phyloP scores from a whole-genome alignment of 371 early-diverging fungal species.

The Syncephalastrum sp. region DNA sequence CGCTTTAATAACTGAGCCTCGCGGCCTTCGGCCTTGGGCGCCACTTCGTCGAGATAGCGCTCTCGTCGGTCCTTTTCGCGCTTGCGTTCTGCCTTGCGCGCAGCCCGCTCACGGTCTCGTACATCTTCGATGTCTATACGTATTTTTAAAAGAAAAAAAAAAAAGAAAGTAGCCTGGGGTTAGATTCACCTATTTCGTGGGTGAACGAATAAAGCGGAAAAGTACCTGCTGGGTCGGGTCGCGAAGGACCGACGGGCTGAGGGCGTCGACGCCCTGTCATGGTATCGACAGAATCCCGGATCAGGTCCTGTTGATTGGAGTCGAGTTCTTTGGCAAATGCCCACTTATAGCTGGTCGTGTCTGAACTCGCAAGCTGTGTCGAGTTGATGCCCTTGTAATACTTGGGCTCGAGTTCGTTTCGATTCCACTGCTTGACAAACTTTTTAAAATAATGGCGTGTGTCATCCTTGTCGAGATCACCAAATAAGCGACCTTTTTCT shows the following conservation, averaged over 20 bases:
- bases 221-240: slow-evolving; percentile 14
- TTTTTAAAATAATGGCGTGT: slow-evolving; percentile 74
- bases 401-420: slow-evolving; percentile 59
- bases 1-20: slow-evolving; percentile 72
- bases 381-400: slow-evolving; percentile 70
- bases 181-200: too few species aligned
- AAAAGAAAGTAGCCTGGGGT: too few species aligned
- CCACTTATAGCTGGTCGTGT: slow-evolving; percentile 78
- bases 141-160: too few species aligned
- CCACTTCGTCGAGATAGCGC: slow-evolving; percentile 74
- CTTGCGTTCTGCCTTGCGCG: slow-evolving; percentile 52
- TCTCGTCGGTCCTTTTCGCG: slow-evolving; percentile 55
- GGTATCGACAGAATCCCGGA: slow-evolving; percentile 64
- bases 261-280: slow-evolving; percentile 44
- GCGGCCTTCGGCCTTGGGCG: slow-evolving; percentile 79
- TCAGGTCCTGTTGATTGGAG: slow-evolving; percentile 54
- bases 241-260: slow-evolving; percentile 32
- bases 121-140: slow-evolving; percentile 3
- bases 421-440: slow-evolving; percentile 78
- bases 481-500: slow-evolving; percentile 70
- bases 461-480: slow-evolving; percentile 68
- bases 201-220: not conserved
- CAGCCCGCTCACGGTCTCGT: slow-evolving; percentile 43
- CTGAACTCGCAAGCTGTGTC: slow-evolving; percentile 59
- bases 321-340: slow-evolving; percentile 66